Evolutionary conservation across 1,284 basidiomycete species (phyloP).

Genomic region (Cutaneotrichosporon cavernicola): DNA sequence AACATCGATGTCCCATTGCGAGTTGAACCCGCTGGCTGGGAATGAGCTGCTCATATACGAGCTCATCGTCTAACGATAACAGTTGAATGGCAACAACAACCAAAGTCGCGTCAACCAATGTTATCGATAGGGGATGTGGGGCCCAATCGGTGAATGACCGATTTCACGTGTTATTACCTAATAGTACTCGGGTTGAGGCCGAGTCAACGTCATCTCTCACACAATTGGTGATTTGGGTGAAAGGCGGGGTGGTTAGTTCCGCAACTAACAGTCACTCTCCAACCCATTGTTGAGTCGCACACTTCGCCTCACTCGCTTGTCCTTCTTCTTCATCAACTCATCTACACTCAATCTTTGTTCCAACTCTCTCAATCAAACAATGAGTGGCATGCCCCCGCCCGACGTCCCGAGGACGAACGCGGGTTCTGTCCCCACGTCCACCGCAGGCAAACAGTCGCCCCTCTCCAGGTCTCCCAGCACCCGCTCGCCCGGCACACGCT

Average conservation of each 20-base stretch:
- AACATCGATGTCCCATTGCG: conserved; percentile 47
- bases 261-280: too few species aligned
- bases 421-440: background rate
- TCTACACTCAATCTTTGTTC: background rate
- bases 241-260: too few species aligned
- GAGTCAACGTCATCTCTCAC: too few species aligned
- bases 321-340: background rate
- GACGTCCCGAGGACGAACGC: conserved; percentile 9
- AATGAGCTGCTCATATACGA: conserved; percentile 43
- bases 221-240: too few species aligned
- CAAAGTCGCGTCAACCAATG: conserved; percentile 4
- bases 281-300: too few species aligned
- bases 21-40: conserved; percentile 20
- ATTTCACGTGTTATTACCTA: background rate
- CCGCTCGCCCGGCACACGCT: background rate
- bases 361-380: background rate
- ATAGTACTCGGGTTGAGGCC: background rate
- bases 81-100: background rate
- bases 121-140: background rate
- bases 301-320: background rate
- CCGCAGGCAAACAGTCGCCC: background rate
- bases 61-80: conserved; percentile 33
- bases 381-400: conserved; percentile 38
- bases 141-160: background rate
- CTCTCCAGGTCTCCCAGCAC: conserved; percentile 6